These are phyloP conservation scores for Cucumis sativus DNA, from an alignment of 306 rosid genomes.

Conservation along the genomic window Cucumber_9930_V3 NC_026660.2:13189501-13190000, in stretches of 20 bases:
- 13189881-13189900: neutral
- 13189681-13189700: neutral
- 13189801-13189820: neutral
- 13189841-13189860: neutral
- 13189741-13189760: neutral
- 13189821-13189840: neutral
- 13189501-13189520: no score
- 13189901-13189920: neutral
- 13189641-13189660: slow-evolving; percentile 6
- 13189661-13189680: neutral
- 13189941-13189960: neutral
- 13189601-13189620: neutral
- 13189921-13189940: neutral
- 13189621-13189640: neutral
- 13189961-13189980: no score
- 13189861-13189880: neutral
- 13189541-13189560: neutral
- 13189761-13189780: neutral
- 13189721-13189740: neutral
- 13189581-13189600: neutral
- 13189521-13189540: no score
- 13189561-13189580: neutral
- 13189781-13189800: neutral
- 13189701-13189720: neutral
- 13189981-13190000: neutral